Base-by-base conservation (phyloP, 202 grass and related monocot genomes). In the Thinopyrum obtusiflorum region DNA sequence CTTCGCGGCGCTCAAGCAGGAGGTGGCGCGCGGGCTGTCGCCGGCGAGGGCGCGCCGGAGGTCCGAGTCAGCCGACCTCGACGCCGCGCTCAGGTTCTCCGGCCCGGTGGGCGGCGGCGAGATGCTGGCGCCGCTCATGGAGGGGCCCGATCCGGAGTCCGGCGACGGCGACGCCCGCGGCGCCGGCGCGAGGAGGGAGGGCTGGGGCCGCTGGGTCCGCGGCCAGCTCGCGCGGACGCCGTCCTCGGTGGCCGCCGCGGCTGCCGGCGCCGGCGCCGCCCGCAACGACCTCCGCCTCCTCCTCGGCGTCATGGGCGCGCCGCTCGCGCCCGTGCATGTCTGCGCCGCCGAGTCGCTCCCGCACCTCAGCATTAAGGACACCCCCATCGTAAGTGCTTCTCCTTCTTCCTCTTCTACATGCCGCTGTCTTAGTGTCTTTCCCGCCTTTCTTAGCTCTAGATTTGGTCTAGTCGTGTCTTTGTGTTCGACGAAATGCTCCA, bases 361-460 rank as follows among this genome's bases (percentile, higher is more conserved):
- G 23, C 88, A 94, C 86, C 90, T 94, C 76, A 91, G 92, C 83
- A 75, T 97, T 21, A 97, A 97, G 84, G 92, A 97, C 73, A 91
- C 90, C 20, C 90, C 92, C 86, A 90, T 97, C 61, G 94, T 97
- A 60, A 89, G 92, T 4, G 24, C 82, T 63, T 36, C 51, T 63
- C 62, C 40, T n/a, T 66, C 63, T 1, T 32, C 46, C 29, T 39
- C 53, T 3, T 53, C 49, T 2, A 1, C 37, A 14, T 73, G 44
- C 13, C 11, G 7, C 21, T 17, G 3, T 8, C 60, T 1, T 39
- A 40, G 1, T 9, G 6, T 2, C 73, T 20, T 27, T 10, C 3
- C 73, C 5, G 4, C 35, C 44, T 74, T 26, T 77, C 23, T 29
- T 20, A 1, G 35, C 68, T 84, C 61, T 80, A 67, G 78, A 78